phyloP scores from a whole-genome alignment of 495 filamentous ascomycete species.

The Neurospora africana region DNA sequence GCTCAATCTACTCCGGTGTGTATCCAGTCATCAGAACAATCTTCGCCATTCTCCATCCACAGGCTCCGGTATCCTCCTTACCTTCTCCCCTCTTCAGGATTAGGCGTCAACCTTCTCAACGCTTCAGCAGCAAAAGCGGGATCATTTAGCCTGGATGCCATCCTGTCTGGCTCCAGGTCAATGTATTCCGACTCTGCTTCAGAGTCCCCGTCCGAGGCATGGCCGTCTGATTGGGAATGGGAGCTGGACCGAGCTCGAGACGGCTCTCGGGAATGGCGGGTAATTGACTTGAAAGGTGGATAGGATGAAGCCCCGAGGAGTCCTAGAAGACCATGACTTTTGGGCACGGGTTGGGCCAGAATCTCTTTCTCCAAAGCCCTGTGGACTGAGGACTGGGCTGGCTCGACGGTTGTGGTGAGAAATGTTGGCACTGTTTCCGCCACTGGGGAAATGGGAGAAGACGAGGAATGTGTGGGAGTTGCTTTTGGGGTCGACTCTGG shows the following conservation, averaged over 20 bases:
- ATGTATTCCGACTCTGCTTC: neutral
- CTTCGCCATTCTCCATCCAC: neutral
- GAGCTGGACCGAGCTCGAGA: constrained; percentile 39
- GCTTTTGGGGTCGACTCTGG: neutral
- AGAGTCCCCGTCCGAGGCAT: neutral
- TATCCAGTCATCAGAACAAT: neutral
- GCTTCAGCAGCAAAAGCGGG: constrained; percentile 29
- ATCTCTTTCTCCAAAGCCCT: neutral
- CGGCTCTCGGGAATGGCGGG: constrained; percentile 35
- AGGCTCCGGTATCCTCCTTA: neutral
- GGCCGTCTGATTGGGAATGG: constrained; percentile 11
- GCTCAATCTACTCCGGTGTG: neutral
- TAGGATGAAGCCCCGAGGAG: neutral
- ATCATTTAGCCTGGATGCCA: constrained; percentile 54
- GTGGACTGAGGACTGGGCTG: neutral
- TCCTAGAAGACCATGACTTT: constrained; percentile 3
- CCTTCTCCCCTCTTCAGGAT: constrained; percentile 26
- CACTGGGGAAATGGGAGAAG: neutral
- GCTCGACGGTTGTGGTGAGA: neutral
- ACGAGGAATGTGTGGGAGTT: neutral
- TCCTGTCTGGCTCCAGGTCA: constrained; percentile 56
- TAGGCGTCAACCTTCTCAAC: constrained; percentile 27
- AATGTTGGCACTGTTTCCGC: neutral
- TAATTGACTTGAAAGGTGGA: constrained; percentile 30
- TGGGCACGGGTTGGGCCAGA: neutral